Conservation (phyloP, 2,329 filamentous ascomycete species). For the Aureobasidium sp. region DNA sequence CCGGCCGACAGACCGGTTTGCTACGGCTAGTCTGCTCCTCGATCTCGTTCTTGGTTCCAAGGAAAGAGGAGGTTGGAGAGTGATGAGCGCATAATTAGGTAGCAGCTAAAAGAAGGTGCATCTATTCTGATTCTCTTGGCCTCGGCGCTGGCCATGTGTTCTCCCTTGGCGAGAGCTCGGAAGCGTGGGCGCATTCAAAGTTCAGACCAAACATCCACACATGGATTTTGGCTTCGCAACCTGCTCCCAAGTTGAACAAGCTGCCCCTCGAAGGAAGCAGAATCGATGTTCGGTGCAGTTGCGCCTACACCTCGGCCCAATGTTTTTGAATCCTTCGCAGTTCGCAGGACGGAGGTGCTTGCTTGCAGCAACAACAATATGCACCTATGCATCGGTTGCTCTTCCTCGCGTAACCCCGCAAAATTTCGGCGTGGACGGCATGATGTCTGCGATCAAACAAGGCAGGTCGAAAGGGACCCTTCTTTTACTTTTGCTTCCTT, state of each 20-base stretch:
- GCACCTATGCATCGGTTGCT: background rate
- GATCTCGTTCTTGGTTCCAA: background rate
- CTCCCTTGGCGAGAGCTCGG: background rate
- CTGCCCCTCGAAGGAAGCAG: background rate
- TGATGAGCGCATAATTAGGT: background rate
- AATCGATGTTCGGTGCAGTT: background rate
- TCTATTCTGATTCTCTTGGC: background rate
- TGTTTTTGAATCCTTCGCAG: background rate
- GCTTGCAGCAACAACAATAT: background rate
- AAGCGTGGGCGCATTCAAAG: background rate
- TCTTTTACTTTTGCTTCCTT: background rate
- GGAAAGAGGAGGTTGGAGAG: background rate
- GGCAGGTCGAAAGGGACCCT: constrained; percentile 5
- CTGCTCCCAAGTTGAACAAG: background rate
- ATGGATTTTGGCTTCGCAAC: background rate
- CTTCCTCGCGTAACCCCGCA: constrained; percentile 2
- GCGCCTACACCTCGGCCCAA: background rate
- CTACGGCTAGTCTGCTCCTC: background rate
- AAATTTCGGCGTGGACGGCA: background rate
- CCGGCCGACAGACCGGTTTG: background rate
- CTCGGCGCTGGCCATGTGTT: background rate
- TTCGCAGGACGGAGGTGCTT: background rate
- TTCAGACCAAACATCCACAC: background rate
- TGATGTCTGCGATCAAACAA: background rate
- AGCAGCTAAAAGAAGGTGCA: background rate